Evolutionary conservation across 148 eudicot species (phyloP).

Genomic region (Limonium bicolor): DNA sequence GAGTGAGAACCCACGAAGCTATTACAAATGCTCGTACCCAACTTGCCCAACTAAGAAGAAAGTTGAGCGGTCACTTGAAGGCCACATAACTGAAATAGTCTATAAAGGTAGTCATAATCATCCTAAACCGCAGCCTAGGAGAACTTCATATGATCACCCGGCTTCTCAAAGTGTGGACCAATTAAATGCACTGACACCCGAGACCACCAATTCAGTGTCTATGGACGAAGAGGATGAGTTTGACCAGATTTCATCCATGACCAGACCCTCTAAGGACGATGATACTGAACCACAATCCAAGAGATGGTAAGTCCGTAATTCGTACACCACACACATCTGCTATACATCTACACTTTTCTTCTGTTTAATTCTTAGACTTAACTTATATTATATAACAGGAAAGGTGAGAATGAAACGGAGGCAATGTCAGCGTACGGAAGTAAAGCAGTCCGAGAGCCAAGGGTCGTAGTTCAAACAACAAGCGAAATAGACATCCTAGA

Average conservation of each 20-base stretch:
- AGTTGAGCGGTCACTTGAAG: conserved; percentile 49
- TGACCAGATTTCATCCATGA: conserved; percentile 44
- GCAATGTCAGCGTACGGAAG: conserved; percentile 50
- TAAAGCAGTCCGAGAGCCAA: conserved; percentile 56
- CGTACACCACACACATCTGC: too few species aligned
- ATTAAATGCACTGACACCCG: conserved; percentile 40
- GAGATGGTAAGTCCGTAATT: conserved; percentile 81
- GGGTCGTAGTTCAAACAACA: conserved; percentile 75
- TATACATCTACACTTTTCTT: too few species aligned
- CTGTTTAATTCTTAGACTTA: neutral
- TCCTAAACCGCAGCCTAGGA: conserved; percentile 55
- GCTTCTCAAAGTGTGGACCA: neutral
- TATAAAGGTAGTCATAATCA: conserved; percentile 78
- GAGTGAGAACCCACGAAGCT: conserved; percentile 71
- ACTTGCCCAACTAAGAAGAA: conserved; percentile 76
- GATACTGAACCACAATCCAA: conserved; percentile 50
- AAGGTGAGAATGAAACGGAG: conserved; percentile 59
- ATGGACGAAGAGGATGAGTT: conserved; percentile 50
- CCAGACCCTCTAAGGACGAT: conserved; percentile 37
- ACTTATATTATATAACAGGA: conserved; percentile 20
- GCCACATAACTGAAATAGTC: conserved; percentile 58
- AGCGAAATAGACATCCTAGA: conserved; percentile 80
- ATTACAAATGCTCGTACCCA: conserved; percentile 65
- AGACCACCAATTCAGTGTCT: conserved; percentile 56
- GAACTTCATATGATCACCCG: conserved; percentile 13